A percentile compares a stretch with the other conserved stretches of the same genome.
These are phyloP conservation scores for Tolypocladium guangdongense DNA, from an alignment of 2,329 filamentous ascomycete species.

Conservation along the genomic window DNA sequence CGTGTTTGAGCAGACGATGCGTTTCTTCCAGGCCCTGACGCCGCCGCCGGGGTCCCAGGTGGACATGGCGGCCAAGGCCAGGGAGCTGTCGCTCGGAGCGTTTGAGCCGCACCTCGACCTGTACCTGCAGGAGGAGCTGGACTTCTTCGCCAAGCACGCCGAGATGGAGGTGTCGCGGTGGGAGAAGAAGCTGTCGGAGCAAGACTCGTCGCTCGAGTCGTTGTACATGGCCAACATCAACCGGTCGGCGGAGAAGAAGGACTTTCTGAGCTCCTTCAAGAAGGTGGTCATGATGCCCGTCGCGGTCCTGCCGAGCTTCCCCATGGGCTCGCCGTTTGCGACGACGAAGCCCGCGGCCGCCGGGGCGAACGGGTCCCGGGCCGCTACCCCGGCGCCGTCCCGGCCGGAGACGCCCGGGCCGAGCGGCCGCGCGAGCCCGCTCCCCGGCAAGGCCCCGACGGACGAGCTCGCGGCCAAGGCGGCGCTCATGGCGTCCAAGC, in stretches of 20 bases:
- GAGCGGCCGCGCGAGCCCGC: conserved; percentile 30
- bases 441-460: conserved; percentile 57
- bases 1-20: conserved; percentile 74
- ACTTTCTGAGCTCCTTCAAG: conserved; percentile 92
- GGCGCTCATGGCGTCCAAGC: conserved; percentile 88
- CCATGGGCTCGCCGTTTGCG: conserved; percentile 47
- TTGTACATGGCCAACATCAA: conserved; percentile 96
- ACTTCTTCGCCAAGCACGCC: conserved; percentile 68
- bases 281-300: conserved; percentile 99
- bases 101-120: conserved; percentile 92
- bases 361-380: conserved; percentile 15
- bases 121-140: conserved; percentile 84
- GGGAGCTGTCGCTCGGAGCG: conserved; percentile 55
- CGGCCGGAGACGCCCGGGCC: conserved; percentile 39
- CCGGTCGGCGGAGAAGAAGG: conserved; percentile 87
- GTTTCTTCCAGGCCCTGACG: conserved; percentile 61
- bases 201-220: conserved; percentile 82
- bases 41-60: conserved; percentile 52
- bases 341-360: conserved; percentile 23
- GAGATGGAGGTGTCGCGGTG: conserved; percentile 70
- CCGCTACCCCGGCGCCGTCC: conserved; percentile 27
- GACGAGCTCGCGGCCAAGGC: conserved; percentile 92
- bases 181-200: conserved; percentile 86
- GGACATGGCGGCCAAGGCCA: conserved; percentile 53
- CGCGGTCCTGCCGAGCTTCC: conserved; percentile 67